A percentile compares a stretch with the other conserved stretches of the same genome.
Evolutionary conservation across 805 yeast species (phyloP).

Genomic region (Candida arabinofermentans): DNA sequence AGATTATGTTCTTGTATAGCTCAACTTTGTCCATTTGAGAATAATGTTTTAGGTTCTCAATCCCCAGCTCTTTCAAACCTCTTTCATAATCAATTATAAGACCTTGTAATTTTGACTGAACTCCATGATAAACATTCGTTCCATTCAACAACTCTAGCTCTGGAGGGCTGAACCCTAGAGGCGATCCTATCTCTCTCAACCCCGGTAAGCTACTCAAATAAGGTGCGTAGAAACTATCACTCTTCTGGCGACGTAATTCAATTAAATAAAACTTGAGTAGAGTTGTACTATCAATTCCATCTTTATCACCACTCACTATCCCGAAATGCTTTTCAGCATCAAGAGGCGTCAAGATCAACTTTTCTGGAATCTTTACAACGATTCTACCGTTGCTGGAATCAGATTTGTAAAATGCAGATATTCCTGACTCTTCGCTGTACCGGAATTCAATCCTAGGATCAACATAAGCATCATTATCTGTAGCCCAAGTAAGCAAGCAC

Average conservation of each 20-base stretch:
- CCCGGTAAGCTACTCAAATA: constrained; percentile 48
- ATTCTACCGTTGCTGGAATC: background rate
- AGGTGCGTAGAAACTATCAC: constrained; percentile 22
- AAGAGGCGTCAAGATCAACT: constrained; percentile 22
- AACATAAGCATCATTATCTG: constrained; percentile 34
- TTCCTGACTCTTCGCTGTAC: constrained; percentile 31
- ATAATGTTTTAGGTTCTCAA: constrained; percentile 4
- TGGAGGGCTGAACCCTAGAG: constrained; percentile 54
- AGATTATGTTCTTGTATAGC: constrained; percentile 5
- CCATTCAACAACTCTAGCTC: constrained; percentile 51
- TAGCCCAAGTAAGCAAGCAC: constrained; percentile 31
- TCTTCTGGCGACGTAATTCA: constrained; percentile 2
- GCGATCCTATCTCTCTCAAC: constrained; percentile 45
- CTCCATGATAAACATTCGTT: constrained; percentile 55
- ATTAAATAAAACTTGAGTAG: constrained; percentile 19
- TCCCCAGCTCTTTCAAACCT: background rate
- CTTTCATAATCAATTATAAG: constrained; percentile 54
- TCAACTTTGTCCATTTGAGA: background rate
- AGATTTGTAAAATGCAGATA: constrained; percentile 23
- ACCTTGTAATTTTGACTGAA: constrained; percentile 37
- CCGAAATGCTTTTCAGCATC: constrained; percentile 16
- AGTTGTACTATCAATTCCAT: constrained; percentile 7
- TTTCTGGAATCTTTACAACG: constrained; percentile 15
- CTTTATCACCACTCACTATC: background rate
- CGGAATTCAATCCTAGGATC: constrained; percentile 33